These are phyloP conservation scores for Plasmodium gallinaceum DNA, from an alignment of 169 alveolate genomes.

Conservation along the genomic window DNA sequence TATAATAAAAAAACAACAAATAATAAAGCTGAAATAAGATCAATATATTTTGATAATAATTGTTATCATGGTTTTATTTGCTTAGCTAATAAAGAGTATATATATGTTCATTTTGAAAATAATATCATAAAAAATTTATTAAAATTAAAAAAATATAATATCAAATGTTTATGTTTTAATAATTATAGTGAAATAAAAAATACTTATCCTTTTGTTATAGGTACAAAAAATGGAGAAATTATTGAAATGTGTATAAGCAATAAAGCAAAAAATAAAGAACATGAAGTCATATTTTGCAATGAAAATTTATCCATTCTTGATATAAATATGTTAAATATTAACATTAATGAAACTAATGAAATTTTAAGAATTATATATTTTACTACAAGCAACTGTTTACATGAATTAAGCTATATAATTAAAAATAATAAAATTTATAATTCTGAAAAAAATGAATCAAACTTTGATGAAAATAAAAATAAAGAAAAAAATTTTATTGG, in stretches of 20 bases:
- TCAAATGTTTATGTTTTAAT: conserved; percentile 54
- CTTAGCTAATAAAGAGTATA: conserved; percentile 73
- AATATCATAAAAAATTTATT: conserved; percentile 50
- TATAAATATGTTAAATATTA: conserved; percentile 36
- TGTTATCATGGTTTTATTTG: conserved; percentile 78
- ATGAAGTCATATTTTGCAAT: conserved; percentile 34
- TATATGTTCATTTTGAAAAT: conserved; percentile 72
- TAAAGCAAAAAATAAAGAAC: conserved; percentile 52
- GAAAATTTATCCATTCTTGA: conserved; percentile 48
- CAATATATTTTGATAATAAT: conserved; percentile 67
- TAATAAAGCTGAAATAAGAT: conserved; percentile 75
- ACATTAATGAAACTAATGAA: conserved; percentile 6
- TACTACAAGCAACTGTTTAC: conserved; percentile 61
- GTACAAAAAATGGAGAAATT: conserved; percentile 70
- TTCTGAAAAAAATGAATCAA: conserved; percentile 25
- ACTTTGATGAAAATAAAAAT: background rate
- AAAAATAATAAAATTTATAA: conserved; percentile 21
- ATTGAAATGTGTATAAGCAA: conserved; percentile 67
- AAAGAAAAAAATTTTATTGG: background rate
- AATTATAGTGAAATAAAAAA: conserved; percentile 40
- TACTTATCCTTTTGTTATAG: conserved; percentile 35
- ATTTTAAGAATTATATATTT: conserved; percentile 61
- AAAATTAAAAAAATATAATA: conserved; percentile 68
- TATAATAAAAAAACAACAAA: conserved; percentile 55
- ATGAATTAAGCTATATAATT: conserved; percentile 64